These are phyloP conservation scores for barrel medic (Medicago truncatula) DNA, from an alignment of 306 rosid species.

Conservation along the genomic window MtrunA17r5.0-ANR NC_053047.1:40874001-40874500, in stretches of 20 bases:
- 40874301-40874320: slow-evolving; percentile 21
- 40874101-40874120: slow-evolving; percentile 19
- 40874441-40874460: too few species aligned
- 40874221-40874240: background rate
- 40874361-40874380: slow-evolving; percentile 55
- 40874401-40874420: slow-evolving; percentile 72
- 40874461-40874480: too few species aligned
- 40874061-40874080: too few species aligned
- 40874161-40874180: slow-evolving; percentile 22
- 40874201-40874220: background rate
- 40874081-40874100: too few species aligned
- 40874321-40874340: slow-evolving; percentile 46
- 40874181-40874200: slow-evolving; percentile 28
- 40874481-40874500: too few species aligned
- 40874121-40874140: slow-evolving; percentile 47
- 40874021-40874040: background rate
- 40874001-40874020: too few species aligned
- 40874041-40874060: background rate
- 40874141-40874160: slow-evolving; percentile 44
- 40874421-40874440: slow-evolving; percentile 62
- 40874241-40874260: slow-evolving; percentile 45
- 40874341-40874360: slow-evolving; percentile 54
- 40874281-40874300: slow-evolving; percentile 38
- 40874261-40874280: slow-evolving; percentile 48
- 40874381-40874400: slow-evolving; percentile 71